phyloP scores from a whole-genome alignment of 2,329 filamentous ascomycete species.

The Fusarium tanahbumbuense region DNA sequence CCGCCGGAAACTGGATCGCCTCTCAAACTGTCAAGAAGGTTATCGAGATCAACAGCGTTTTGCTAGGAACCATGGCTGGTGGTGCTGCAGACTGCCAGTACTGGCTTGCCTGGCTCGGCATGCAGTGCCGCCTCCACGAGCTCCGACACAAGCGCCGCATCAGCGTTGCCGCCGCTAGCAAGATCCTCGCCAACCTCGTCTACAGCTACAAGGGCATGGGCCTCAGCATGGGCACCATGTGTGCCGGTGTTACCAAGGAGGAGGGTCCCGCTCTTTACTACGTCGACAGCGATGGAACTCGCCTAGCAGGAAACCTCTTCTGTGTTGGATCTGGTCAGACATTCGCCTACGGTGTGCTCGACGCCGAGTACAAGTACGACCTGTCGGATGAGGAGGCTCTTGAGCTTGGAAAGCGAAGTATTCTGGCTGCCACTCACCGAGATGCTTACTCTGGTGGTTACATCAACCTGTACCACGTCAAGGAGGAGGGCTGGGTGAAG shows the following conservation, averaged over 20 bases:
- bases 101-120: conserved; percentile 98
- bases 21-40: conserved; percentile 99
- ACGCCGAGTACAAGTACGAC: conserved; percentile 94
- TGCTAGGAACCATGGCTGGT: conserved; percentile 97
- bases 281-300: conserved; percentile 93
- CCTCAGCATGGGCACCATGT: conserved; percentile 99
- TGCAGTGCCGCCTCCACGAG: conserved; percentile 99
- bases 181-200: conserved; percentile 98
- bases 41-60: conserved; percentile 94
- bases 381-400: conserved; percentile 88
- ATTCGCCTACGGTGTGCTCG: conserved; percentile 97
- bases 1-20: conserved; percentile 98
- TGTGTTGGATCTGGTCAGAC: conserved; percentile 98
- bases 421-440: conserved; percentile 93
- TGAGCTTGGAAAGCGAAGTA: conserved; percentile 90
- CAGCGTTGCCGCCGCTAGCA: conserved; percentile 94
- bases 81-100: conserved; percentile 99
- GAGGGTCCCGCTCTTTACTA: conserved; percentile 99
- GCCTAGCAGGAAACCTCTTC: conserved; percentile 93
- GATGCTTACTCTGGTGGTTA: conserved; percentile 99
- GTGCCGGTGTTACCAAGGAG: conserved; percentile 92
- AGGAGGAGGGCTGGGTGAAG: conserved; percentile 99
- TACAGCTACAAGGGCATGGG: conserved; percentile 99
- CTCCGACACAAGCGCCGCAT: conserved; percentile 99
- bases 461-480: conserved; percentile 99